phyloP scores from a whole-genome alignment of 176 grass and related monocot species.

The Eleusine indica region DNA sequence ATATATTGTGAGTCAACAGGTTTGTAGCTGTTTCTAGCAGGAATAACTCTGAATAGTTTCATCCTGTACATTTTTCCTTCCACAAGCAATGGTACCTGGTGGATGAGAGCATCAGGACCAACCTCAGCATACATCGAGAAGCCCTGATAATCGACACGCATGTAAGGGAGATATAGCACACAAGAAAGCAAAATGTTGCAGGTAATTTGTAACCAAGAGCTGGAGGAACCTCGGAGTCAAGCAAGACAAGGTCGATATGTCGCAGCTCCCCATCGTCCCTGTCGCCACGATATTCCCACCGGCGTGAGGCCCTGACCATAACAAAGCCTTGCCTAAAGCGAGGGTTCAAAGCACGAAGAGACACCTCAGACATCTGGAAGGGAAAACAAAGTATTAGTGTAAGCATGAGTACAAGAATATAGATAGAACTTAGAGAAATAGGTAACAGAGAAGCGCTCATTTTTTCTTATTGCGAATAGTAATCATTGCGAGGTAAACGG shows the following conservation, averaged over 20 bases:
- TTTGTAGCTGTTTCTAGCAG: background rate
- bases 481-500: no score
- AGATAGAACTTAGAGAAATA: no score
- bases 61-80: background rate
- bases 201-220: no score
- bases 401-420: no score
- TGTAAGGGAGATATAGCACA: no score
- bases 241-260: background rate
- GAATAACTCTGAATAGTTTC: background rate
- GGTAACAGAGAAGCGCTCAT: no score
- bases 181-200: background rate
- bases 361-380: no score
- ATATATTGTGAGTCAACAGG: background rate
- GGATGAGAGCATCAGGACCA: background rate
- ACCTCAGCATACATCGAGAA: background rate
- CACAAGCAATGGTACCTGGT: background rate
- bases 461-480: no score
- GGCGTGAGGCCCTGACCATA: background rate
- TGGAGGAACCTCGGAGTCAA: background rate
- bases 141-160: background rate
- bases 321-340: background rate
- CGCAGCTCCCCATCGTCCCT: background rate
- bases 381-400: background rate
- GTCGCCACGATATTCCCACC: background rate
- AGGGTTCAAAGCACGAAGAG: background rate